Evolutionary conservation across 139 green algal species (phyloP).

Genomic region (Choricystis sp.): DNA sequence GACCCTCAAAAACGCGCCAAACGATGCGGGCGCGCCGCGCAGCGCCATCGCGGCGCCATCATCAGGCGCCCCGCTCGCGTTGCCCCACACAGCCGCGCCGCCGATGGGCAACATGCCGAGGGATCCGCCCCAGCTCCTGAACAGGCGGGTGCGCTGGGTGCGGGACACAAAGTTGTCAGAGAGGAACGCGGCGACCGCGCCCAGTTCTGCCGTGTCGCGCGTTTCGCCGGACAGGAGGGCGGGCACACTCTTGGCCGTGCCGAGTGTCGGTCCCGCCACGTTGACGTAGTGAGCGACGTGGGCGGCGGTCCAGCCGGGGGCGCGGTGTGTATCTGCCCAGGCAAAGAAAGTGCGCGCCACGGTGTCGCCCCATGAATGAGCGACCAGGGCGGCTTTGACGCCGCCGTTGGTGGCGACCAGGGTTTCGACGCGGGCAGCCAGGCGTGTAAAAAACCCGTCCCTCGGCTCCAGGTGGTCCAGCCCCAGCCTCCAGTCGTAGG

Average conservation of each 20-base stretch:
- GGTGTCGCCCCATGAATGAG: slow-evolving; percentile 34
- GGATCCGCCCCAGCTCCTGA: slow-evolving; percentile 47
- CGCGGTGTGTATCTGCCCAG: slow-evolving; percentile 22
- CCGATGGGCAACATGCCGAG: slow-evolving; percentile 62
- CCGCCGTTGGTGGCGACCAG: background rate
- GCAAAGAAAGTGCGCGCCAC: slow-evolving; percentile 31
- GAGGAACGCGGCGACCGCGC: slow-evolving; percentile 18
- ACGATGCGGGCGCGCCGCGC: slow-evolving; percentile 8
- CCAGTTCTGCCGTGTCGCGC: slow-evolving; percentile 47
- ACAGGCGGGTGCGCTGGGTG: slow-evolving; percentile 10
- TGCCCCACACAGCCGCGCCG: slow-evolving; percentile 55
- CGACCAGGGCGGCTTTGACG: background rate
- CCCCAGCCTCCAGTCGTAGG: slow-evolving; percentile 67
- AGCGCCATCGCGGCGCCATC: slow-evolving; percentile 24
- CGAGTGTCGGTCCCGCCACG: slow-evolving; percentile 47
- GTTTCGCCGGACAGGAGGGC: slow-evolving; percentile 48
- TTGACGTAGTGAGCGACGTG: slow-evolving; percentile 46
- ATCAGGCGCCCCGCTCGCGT: slow-evolving; percentile 40
- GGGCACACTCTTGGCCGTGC: slow-evolving; percentile 49
- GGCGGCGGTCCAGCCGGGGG: slow-evolving; percentile 43
- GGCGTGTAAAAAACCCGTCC: slow-evolving; percentile 43
- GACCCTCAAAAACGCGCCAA: slow-evolving; percentile 12
- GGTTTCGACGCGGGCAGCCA: slow-evolving; percentile 21
- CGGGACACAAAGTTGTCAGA: slow-evolving; percentile 15
- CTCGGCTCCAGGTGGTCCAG: slow-evolving; percentile 39